These are phyloP conservation scores for Trichopus zeylanicus DNA, from an alignment of 116 monocot genomes.

Conservation along the genomic window DNA sequence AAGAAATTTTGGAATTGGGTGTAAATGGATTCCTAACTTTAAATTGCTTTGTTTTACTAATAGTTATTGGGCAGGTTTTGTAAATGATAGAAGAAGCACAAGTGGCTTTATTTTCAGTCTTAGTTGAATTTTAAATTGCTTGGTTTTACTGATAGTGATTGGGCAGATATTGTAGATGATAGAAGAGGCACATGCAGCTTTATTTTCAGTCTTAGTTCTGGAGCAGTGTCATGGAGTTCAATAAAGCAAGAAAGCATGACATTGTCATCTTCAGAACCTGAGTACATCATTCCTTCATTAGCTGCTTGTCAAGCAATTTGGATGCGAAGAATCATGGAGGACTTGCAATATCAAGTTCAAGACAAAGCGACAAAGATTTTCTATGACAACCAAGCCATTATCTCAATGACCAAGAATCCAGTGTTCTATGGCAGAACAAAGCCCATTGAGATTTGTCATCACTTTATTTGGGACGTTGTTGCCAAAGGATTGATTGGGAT, in stretches of 20 bases:
- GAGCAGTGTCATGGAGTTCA: background rate
- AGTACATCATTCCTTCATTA: background rate
- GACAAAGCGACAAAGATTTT: background rate
- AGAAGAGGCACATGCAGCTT: background rate
- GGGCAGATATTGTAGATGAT: background rate
- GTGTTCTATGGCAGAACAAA: background rate
- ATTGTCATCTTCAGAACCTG: background rate
- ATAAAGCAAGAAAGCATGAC: background rate
- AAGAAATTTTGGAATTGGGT: slow-evolving; percentile 9
- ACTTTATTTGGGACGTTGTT: background rate
- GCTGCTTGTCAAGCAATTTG: slow-evolving; percentile 2
- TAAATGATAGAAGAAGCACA: slow-evolving; percentile 9
- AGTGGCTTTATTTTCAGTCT: slow-evolving; percentile 1
- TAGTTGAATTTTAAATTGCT: background rate
- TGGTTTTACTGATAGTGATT: slow-evolving; percentile 4
- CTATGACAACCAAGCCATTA: background rate
- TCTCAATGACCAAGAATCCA: background rate
- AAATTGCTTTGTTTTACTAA: slow-evolving; percentile 1
- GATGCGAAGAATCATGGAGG: slow-evolving; percentile 4
- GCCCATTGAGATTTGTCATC: background rate
- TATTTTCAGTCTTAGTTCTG: background rate
- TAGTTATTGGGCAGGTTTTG: slow-evolving; percentile 1
- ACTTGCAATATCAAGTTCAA: background rate
- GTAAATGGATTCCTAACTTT: slow-evolving; percentile 3
- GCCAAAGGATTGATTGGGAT: background rate